Evolutionary conservation across 345 rosid genomes (phyloP).

Genomic region (Cardamine chenopodiifolia): DNA sequence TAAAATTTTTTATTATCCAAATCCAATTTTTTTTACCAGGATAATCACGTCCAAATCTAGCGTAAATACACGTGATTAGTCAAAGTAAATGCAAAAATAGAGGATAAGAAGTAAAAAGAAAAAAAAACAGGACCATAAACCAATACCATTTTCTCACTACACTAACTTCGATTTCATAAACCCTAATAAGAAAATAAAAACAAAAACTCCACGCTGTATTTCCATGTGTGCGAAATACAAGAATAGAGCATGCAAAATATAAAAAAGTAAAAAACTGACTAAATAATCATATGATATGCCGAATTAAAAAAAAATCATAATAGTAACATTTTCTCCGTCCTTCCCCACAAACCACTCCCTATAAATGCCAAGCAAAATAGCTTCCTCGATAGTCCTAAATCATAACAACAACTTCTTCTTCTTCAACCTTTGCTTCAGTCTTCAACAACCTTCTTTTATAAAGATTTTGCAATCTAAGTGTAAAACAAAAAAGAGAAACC

Average conservation of each 20-base stretch:
- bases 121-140: constrained; percentile 27
- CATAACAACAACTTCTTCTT: constrained; percentile 4
- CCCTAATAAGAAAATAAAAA: constrained; percentile 41
- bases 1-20: no score
- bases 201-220: constrained; percentile 46
- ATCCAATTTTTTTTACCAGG: no score
- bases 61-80: constrained; percentile 40
- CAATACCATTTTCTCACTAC: constrained; percentile 27
- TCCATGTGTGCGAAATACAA: constrained; percentile 41
- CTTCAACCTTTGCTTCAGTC: constrained; percentile 9
- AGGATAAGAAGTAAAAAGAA: no score
- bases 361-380: constrained; percentile 40
- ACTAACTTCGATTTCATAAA: constrained; percentile 41
- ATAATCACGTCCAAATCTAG: no score
- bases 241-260: constrained; percentile 29
- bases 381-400: constrained; percentile 26
- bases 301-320: no score
- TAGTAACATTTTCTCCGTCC: no score
- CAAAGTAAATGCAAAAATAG: constrained; percentile 22
- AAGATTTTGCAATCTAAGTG: background rate
- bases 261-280: background rate
- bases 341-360: constrained; percentile 14
- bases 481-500: constrained; percentile 13
- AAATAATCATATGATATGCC: no score
- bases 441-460: background rate